These are phyloP conservation scores for Microbotryum lychnidis-dioicae DNA, from an alignment of 1,284 basidiomycete genomes.

Conservation along the genomic window DNA sequence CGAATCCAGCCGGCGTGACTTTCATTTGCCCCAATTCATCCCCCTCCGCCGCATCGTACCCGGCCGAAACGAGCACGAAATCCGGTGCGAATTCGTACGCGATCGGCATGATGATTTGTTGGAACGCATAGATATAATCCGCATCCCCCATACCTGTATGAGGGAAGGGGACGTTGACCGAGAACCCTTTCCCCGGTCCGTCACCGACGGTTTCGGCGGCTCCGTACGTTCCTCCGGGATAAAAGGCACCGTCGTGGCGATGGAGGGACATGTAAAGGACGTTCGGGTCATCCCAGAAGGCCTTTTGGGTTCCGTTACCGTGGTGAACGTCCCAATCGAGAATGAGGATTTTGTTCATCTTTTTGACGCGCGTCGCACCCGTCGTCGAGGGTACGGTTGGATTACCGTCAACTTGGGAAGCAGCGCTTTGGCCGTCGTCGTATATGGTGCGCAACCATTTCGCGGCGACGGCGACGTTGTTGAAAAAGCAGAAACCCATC, in stretches of 20 bases:
- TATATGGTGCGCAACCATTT: constrained; percentile 46
- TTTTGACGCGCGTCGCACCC: constrained; percentile 43
- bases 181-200: constrained; percentile 73
- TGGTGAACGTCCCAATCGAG: constrained; percentile 99
- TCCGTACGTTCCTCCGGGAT: constrained; percentile 86
- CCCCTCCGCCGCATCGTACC: constrained; percentile 91
- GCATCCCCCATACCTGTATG: constrained; percentile 79
- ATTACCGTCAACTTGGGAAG: constrained; percentile 14
- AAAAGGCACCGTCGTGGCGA: constrained; percentile 90
- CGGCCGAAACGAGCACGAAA: constrained; percentile 92
- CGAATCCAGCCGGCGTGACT: constrained; percentile 89
- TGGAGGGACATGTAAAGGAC: constrained; percentile 96
- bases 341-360: constrained; percentile 66
- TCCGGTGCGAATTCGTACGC: constrained; percentile 93
- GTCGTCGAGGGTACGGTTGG: neutral
- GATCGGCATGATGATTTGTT: constrained; percentile 92
- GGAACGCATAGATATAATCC: constrained; percentile 95
- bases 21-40: constrained; percentile 84
- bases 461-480: constrained; percentile 91
- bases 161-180: constrained; percentile 96
- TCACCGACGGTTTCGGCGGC: constrained; percentile 75
- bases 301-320: constrained; percentile 93
- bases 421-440: constrained; percentile 57
- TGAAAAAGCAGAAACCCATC: constrained; percentile 99
- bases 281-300: constrained; percentile 82